These are phyloP conservation scores for Lactarius sanguifluus DNA, from an alignment of 768 basidiomycete species.

Conservation along the genomic window DNA sequence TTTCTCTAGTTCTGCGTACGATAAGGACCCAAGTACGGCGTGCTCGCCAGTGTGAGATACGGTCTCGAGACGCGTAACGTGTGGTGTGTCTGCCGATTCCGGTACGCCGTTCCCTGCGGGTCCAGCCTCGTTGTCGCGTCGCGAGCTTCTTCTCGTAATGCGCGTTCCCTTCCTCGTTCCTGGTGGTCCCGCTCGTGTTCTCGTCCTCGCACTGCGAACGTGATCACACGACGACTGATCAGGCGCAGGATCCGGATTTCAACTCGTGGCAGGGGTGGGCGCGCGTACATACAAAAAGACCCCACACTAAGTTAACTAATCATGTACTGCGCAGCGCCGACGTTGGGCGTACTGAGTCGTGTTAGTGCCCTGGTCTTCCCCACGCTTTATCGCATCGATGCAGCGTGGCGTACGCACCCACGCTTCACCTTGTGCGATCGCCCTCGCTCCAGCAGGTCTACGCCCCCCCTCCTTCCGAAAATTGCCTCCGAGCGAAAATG, in stretches of 20 bases:
- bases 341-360: background rate
- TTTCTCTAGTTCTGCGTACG: background rate
- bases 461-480: background rate
- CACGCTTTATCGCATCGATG: background rate
- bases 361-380: background rate
- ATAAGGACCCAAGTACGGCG: background rate
- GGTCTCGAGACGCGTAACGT: background rate
- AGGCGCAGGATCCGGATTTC: background rate
- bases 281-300: background rate
- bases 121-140: background rate
- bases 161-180: background rate
- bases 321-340: background rate
- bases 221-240: background rate
- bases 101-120: background rate
- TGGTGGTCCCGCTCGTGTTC: background rate
- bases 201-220: background rate
- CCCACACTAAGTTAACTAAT: background rate
- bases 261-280: background rate
- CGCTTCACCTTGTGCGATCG: background rate
- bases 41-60: background rate
- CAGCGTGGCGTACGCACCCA: background rate
- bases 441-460: too few relatives aligned
- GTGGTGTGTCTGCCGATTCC: background rate
- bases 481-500: too few relatives aligned
- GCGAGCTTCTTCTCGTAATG: background rate